A percentile compares a stretch with the other conserved stretches of the same genome.
phyloP scores from a whole-genome alignment of 305 asterid genomes.

The Vinca major region DNA sequence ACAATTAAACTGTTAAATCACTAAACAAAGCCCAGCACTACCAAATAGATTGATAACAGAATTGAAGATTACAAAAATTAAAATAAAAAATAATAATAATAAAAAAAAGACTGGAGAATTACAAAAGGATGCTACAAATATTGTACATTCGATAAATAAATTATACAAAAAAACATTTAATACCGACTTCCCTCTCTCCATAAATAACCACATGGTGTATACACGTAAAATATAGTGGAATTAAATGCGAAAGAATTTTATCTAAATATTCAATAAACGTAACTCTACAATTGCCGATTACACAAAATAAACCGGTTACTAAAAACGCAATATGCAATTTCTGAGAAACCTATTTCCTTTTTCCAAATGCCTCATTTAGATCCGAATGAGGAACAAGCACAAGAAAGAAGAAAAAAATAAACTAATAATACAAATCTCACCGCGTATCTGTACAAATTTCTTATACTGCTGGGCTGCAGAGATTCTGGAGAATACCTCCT shows the following conservation, averaged over 20 bases:
- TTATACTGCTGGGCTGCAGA: slow-evolving; percentile 9
- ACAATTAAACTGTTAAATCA: background rate
- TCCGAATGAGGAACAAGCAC: slow-evolving; percentile 20
- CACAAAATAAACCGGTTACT: slow-evolving; percentile 48
- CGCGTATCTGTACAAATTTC: slow-evolving; percentile 62
- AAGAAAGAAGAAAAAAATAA: slow-evolving; percentile 19
- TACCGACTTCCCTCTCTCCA: slow-evolving; percentile 13
- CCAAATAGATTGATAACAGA: background rate
- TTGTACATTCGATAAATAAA: slow-evolving; percentile 8
- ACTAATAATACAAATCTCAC: slow-evolving; percentile 53
- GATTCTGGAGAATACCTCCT: background rate
- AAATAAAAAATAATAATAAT: background rate
- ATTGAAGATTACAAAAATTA: background rate
- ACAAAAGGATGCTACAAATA: slow-evolving; percentile 21
- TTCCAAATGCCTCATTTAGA: background rate
- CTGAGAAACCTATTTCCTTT: slow-evolving; percentile 18
- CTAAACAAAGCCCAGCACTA: background rate
- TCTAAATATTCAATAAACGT: slow-evolving; percentile 22
- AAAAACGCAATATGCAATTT: slow-evolving; percentile 32
- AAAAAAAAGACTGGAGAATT: slow-evolving; percentile 6
- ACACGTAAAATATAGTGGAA: slow-evolving; percentile 25
- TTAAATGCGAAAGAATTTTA: slow-evolving; percentile 40
- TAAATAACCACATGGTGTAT: slow-evolving; percentile 22
- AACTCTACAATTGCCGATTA: slow-evolving; percentile 70
- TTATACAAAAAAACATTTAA: background rate